These are phyloP conservation scores for Cynara cardunculus DNA, from an alignment of 129 eudicot genomes.

Conservation along the genomic window DNA sequence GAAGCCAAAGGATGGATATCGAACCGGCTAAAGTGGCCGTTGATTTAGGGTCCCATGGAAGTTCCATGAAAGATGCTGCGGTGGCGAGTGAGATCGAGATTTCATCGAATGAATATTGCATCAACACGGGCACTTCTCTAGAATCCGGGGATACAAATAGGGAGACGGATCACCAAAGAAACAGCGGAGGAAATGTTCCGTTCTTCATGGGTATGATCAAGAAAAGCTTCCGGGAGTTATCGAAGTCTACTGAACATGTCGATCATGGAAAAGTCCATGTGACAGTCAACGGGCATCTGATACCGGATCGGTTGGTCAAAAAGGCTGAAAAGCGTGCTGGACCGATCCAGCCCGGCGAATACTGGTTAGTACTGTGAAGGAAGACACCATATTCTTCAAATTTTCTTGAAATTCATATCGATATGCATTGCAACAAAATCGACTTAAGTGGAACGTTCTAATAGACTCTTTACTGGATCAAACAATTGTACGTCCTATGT, in stretches of 20 bases:
- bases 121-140: constrained; percentile 61
- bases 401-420: constrained; percentile 2
- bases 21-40: constrained; percentile 29
- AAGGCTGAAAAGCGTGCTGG: constrained; percentile 94
- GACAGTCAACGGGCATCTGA: constrained; percentile 73
- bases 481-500: neutral
- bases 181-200: constrained; percentile 43
- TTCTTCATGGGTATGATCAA: constrained; percentile 57
- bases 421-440: neutral
- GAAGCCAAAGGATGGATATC: constrained; percentile 52
- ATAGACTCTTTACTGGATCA: neutral
- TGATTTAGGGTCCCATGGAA: constrained; percentile 36
- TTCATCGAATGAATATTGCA: constrained; percentile 57
- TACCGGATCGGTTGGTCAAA: constrained; percentile 67
- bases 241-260: constrained; percentile 36
- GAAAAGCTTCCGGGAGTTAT: constrained; percentile 60
- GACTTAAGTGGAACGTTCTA: neutral
- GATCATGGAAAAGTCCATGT: constrained; percentile 54
- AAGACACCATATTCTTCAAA: neutral
- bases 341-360: constrained; percentile 71
- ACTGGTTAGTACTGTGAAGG: constrained; percentile 58
- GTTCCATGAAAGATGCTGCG: constrained; percentile 54
- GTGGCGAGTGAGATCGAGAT: constrained; percentile 84
- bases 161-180: constrained; percentile 48
- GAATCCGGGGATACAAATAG: constrained; percentile 54